phyloP scores from a whole-genome alignment of 192 early-diverging fungal species.

The Linnemannia schmuckeri region DNA sequence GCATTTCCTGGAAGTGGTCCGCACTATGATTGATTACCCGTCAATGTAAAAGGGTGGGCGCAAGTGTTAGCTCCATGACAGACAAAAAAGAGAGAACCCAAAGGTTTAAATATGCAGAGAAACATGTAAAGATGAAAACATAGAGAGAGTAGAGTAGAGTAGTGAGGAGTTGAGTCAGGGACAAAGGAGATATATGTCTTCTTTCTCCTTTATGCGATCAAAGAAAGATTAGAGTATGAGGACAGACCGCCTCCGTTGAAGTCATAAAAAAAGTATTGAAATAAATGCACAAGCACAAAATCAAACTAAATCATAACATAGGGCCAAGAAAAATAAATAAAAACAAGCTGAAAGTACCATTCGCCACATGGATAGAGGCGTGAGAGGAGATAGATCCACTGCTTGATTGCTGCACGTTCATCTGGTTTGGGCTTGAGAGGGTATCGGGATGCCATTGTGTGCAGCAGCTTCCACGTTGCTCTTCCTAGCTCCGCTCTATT shows the following conservation, averaged over 20 bases:
- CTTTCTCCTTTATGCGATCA: neutral
- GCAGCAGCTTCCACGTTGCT: constrained; percentile 90
- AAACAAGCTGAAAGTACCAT: constrained; percentile 67
- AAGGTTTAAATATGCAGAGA: neutral
- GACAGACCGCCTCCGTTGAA: neutral
- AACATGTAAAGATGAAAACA: neutral
- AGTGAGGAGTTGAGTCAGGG: neutral
- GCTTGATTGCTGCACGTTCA: constrained; percentile 80
- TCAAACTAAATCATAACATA: neutral
- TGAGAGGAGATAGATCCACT: constrained; percentile 87
- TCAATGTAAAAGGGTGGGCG: neutral
- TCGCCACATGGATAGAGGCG: constrained; percentile 97
- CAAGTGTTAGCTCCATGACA: neutral
- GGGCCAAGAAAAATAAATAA: neutral
- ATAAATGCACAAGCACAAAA: neutral
- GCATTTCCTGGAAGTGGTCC: constrained; percentile 83
- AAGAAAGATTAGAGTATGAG: neutral
- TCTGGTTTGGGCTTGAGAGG: constrained; percentile 82
- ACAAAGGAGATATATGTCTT: neutral
- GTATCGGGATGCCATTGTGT: constrained; percentile 93
- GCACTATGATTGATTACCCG: constrained; percentile 68
- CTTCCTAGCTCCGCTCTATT: constrained; percentile 89
- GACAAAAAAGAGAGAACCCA: neutral
- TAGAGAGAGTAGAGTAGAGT: neutral
- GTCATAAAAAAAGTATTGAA: neutral